phyloP scores from a whole-genome alignment of 345 rosid genomes.

The Gossypium stocksii region DNA sequence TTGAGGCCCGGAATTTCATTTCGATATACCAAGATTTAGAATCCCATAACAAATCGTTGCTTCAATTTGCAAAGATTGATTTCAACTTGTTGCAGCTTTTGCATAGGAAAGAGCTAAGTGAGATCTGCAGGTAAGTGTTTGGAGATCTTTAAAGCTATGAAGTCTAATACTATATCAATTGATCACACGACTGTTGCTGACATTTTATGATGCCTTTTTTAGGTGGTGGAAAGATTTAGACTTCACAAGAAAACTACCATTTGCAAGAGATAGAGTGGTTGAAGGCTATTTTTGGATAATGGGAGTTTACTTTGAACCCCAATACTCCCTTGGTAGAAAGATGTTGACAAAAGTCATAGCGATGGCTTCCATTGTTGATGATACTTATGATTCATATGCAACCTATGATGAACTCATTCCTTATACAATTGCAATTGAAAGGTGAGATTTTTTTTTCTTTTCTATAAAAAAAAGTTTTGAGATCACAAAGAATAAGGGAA shows the following conservation, averaged over 20 bases:
- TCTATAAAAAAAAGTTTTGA: too few species aligned
- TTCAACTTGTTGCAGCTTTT: constrained; percentile 27
- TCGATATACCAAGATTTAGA: constrained; percentile 8
- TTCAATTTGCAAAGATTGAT: constrained; percentile 31
- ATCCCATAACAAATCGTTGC: constrained; percentile 3
- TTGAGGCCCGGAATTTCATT: constrained; percentile 6
- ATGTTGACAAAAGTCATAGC: background rate
- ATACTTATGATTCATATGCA: constrained; percentile 7
- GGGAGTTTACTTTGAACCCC: constrained; percentile 23
- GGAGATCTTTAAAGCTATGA: too few species aligned
- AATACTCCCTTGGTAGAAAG: constrained; percentile 17
- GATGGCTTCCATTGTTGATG: background rate
- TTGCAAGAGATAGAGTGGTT: constrained; percentile 29
- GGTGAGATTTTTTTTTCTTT: background rate
- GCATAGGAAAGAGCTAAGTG: constrained; percentile 22
- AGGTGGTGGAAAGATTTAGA: constrained; percentile 37
- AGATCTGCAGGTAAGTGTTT: constrained; percentile 15
- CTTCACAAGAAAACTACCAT: constrained; percentile 24
- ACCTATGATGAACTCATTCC: constrained; percentile 14
- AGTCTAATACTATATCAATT: too few species aligned
- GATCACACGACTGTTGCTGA: too few species aligned
- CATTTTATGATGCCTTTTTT: background rate
- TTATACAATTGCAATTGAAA: background rate
- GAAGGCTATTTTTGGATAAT: constrained; percentile 30
- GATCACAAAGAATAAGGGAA: too few species aligned